These are phyloP conservation scores for Penicillium pancosmium DNA, from an alignment of 495 filamentous ascomycete species.

Conservation along the genomic window DNA sequence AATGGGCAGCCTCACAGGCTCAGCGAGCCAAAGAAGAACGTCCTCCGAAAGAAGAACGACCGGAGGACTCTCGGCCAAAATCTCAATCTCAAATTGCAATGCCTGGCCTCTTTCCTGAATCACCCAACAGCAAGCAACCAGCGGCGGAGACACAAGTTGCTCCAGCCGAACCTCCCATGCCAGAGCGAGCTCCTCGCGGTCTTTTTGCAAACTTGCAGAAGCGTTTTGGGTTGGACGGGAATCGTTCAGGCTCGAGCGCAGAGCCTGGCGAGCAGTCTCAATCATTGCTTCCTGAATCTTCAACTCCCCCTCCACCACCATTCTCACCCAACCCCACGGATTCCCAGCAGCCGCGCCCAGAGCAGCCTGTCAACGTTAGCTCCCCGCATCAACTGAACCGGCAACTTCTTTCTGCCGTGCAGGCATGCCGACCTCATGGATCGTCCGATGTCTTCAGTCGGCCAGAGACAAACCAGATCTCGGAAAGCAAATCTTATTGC, in stretches of 20 bases:
- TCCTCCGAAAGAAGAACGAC: slow-evolving; percentile 20
- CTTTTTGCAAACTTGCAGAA: slow-evolving; percentile 68
- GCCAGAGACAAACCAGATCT: slow-evolving; percentile 71
- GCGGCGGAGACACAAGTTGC: slow-evolving; percentile 25
- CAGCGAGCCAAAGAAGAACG: slow-evolving; percentile 34
- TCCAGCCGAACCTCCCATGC: slow-evolving; percentile 23
- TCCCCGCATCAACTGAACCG: slow-evolving; percentile 56
- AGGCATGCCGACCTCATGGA: slow-evolving; percentile 78
- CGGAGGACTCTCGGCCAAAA: slow-evolving; percentile 26
- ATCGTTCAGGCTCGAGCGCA: slow-evolving; percentile 29
- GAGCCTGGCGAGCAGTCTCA: slow-evolving; percentile 30
- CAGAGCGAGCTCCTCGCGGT: slow-evolving; percentile 47
- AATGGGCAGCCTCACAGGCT: slow-evolving; percentile 45
- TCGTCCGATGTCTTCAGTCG: slow-evolving; percentile 69
- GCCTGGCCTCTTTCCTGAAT: slow-evolving; percentile 70
- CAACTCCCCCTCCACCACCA: slow-evolving; percentile 43
- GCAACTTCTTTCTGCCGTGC: slow-evolving; percentile 75
- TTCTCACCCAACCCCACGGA: slow-evolving; percentile 45
- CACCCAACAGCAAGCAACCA: slow-evolving; percentile 50
- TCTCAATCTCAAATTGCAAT: slow-evolving; percentile 48
- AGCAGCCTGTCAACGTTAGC: slow-evolving; percentile 43
- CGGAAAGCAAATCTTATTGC: slow-evolving; percentile 87
- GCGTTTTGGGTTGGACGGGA: slow-evolving; percentile 63
- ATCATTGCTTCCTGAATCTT: slow-evolving; percentile 25
- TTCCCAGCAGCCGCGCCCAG: slow-evolving; percentile 38